phyloP scores from a whole-genome alignment of 345 rosid species.

The Luvunga scandens region DNA sequence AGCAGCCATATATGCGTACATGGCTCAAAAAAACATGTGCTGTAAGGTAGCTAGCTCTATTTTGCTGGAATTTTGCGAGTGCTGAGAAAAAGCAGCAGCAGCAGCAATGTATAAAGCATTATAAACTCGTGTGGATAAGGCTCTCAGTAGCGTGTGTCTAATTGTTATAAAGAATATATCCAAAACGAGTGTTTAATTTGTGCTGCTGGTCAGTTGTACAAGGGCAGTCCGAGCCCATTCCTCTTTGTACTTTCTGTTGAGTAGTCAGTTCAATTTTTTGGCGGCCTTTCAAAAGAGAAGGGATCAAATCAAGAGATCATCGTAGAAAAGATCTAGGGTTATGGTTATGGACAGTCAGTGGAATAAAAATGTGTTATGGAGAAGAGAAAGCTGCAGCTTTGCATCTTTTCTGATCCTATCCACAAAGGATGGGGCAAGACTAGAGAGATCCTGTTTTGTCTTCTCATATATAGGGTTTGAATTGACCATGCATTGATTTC shows the following conservation, averaged over 20 bases:
- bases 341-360: not conserved
- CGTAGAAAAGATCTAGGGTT: not conserved
- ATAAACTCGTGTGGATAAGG: constrained; percentile 19
- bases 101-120: not conserved
- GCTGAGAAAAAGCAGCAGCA: not conserved
- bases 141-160: constrained; percentile 26
- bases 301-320: not conserved
- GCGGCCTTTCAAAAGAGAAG: not conserved
- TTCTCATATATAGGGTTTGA: constrained; percentile 19
- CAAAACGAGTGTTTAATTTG: not conserved
- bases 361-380: not conserved
- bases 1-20: not conserved
- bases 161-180: not conserved
- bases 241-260: constrained; percentile 15
- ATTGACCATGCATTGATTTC: not conserved
- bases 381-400: constrained; percentile 12
- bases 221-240: constrained; percentile 28
- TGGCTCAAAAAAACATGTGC: not conserved
- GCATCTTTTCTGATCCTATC: constrained; percentile 18
- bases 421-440: constrained; percentile 27
- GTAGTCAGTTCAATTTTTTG: constrained; percentile 18
- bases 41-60: not conserved
- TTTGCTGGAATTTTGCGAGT: not conserved
- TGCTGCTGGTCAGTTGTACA: no score
- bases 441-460: constrained; percentile 26